Percentiles rank a stretch among this genome's conserved stretches.
phyloP scores from a whole-genome alignment of 306 rosid species.

The Castanea crenata region DNA sequence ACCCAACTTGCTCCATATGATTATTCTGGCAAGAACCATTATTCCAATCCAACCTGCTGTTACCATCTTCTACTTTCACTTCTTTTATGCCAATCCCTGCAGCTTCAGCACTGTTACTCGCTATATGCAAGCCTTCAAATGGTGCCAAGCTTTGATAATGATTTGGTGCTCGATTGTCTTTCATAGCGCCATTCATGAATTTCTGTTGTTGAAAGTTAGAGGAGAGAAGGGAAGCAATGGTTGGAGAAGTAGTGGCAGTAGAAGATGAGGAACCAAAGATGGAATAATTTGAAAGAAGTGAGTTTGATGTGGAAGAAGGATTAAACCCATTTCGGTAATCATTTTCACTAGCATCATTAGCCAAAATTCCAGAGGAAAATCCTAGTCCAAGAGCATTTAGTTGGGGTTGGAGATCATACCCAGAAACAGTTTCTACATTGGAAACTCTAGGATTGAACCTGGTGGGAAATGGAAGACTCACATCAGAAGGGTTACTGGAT shows the following conservation, averaged over 20 bases:
- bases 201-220: slow-evolving; percentile 43
- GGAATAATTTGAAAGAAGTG: slow-evolving; percentile 51
- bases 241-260: slow-evolving; percentile 37
- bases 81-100: slow-evolving; percentile 31
- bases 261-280: slow-evolving; percentile 42
- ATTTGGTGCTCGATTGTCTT: slow-evolving; percentile 30
- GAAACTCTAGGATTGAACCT: slow-evolving; percentile 39
- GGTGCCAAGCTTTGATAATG: slow-evolving; percentile 43
- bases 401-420: slow-evolving; percentile 47
- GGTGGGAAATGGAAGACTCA: slow-evolving; percentile 46
- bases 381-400: slow-evolving; percentile 54
- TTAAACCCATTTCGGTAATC: slow-evolving; percentile 39
- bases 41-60: slow-evolving; percentile 41
- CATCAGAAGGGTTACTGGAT: slow-evolving; percentile 37
- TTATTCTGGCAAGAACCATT: slow-evolving; percentile 37
- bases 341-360: slow-evolving; percentile 18
- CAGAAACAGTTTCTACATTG: slow-evolving; percentile 25
- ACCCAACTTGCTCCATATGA: slow-evolving; percentile 56
- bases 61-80: slow-evolving; percentile 61
- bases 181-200: slow-evolving; percentile 36
- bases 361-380: slow-evolving; percentile 39
- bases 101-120: slow-evolving; percentile 4
- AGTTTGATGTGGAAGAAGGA: slow-evolving; percentile 22
- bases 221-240: slow-evolving; percentile 54
- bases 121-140: slow-evolving; percentile 45